A percentile compares a stretch with the other conserved stretches of the same genome.
Conservation (phyloP, 768 basidiomycete genomes). For the Suillus luteus region DNA sequence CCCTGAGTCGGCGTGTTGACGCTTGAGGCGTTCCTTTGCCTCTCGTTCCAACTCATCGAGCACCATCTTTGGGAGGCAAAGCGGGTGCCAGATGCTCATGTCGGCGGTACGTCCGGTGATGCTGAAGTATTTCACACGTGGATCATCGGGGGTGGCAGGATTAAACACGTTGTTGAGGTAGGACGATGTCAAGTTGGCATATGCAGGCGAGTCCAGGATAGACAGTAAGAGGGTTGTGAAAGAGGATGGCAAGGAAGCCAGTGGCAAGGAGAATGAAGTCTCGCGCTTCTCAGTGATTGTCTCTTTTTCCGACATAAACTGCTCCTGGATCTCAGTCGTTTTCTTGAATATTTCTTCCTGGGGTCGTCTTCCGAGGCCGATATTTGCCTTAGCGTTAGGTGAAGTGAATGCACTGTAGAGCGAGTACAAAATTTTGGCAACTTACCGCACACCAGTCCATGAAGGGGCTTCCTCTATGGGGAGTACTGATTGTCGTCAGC, state of each 20-base stretch:
- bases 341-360: slow-evolving; percentile 21
- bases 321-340: slow-evolving; percentile 5
- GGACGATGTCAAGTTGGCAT: slow-evolving; percentile 86
- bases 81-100: slow-evolving; percentile 85
- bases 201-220: slow-evolving; percentile 94
- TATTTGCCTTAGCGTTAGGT: slow-evolving; percentile 62
- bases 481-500: slow-evolving; percentile 87
- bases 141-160: slow-evolving; percentile 76
- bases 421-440: slow-evolving; percentile 20
- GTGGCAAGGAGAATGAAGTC: slow-evolving; percentile 44
- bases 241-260: slow-evolving; percentile 73
- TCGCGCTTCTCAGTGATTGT: slow-evolving; percentile 30
- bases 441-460: slow-evolving; percentile 98
- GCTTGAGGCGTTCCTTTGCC: slow-evolving; percentile 47
- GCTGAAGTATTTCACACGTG: slow-evolving; percentile 87
- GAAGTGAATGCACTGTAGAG: slow-evolving; percentile 9
- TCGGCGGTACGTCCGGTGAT: slow-evolving; percentile 75
- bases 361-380: slow-evolving; percentile 82
- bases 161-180: slow-evolving; percentile 84
- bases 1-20: slow-evolving; percentile 34
- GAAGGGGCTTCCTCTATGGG: slow-evolving; percentile 95
- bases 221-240: slow-evolving; percentile 87
- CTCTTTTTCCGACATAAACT: background rate
- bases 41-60: slow-evolving; percentile 81
- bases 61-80: slow-evolving; percentile 96